Base-by-base conservation (phyloP, 2,329 filamentous ascomycete genomes). In the Alternaria hordeiaustralica region DNA sequence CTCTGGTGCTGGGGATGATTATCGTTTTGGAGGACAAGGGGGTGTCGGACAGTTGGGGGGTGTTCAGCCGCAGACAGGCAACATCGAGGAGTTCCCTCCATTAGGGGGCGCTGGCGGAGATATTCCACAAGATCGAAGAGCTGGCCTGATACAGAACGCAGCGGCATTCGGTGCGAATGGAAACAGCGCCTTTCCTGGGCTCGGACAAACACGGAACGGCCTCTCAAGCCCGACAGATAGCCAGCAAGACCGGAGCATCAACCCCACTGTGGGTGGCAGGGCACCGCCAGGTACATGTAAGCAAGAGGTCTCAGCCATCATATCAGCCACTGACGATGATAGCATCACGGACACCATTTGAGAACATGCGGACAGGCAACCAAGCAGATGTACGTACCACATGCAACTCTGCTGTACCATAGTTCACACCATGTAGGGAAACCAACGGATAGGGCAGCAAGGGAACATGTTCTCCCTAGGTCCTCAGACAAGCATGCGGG, bases 51-150 rank as follows among this genome's bases (percentile, higher is more conserved):
- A 86, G 71, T 75, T 87, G 55, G 81, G 81, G 21, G 79, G 81
- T 44, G 79, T 78, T 43, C 86, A 87, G 65, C 85, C 85, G 45
- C 85, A 87, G 67, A 83, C 86, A 25, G 84, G 84, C 66, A 87
- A 84, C 69, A 86, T 87, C 51, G 87, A 89, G 15, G 87, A 89
- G 58, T 89, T 89, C 62, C 87, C 87, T 62, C 86, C 87, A n/a
- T 77, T 89, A 53, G 84, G 86, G 56, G 84, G 86, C 51, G 84
- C 84, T 58, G 77, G 80, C 20, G 81, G 83, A 50, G 86, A 87
- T n/a, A 77, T 84, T 60, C 82, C 80, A 21, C 83, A 84, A 60
- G 84, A 86, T 69, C 78, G 84, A 62, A 79, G 84, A 70, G 82
- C 80, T 28, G 84, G 83, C 25, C 71, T 87, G 75, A 83, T 86